Evolutionary conservation across 2,329 filamentous ascomycete genomes (phyloP).

Genomic region (Aspergillus aculeatinus): DNA sequence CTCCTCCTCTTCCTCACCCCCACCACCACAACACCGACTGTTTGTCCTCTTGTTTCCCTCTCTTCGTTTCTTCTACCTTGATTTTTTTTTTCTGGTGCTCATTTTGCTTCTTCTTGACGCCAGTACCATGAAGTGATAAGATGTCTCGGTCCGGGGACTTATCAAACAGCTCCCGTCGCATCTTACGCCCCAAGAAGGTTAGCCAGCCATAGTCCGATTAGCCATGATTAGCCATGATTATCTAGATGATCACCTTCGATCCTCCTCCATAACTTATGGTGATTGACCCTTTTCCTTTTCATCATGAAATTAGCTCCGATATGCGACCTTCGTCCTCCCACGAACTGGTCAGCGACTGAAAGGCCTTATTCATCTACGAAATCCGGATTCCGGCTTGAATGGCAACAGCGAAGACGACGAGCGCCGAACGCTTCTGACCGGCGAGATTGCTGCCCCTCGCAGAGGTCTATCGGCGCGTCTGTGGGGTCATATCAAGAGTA

Average conservation of each 20-base stretch:
- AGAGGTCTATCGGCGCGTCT: conserved; percentile 19
- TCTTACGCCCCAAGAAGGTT: conserved; percentile 36
- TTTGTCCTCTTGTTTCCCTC: not conserved
- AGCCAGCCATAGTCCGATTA: conserved; percentile 2
- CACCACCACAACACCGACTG: no score
- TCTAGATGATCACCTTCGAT: not conserved
- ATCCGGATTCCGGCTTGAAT: conserved; percentile 41
- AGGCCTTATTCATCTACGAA: conserved; percentile 74
- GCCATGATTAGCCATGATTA: not conserved
- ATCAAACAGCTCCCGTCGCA: conserved; percentile 32
- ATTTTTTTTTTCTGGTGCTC: not conserved
- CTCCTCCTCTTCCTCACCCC: not conserved
- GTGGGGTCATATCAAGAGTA: conserved; percentile 33
- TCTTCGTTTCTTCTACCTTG: not conserved
- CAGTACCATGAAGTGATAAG: conserved; percentile 23
- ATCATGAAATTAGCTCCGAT: conserved; percentile 52
- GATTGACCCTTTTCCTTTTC: not conserved
- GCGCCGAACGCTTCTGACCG: conserved; percentile 34
- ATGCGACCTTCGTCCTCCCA: conserved; percentile 84
- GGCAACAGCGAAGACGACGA: conserved; percentile 38
- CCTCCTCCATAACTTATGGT: not conserved
- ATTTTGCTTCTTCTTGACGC: not conserved
- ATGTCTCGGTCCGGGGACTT: conserved; percentile 32
- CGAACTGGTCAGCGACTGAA: conserved; percentile 80
- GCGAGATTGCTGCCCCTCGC: conserved; percentile 20